Base-by-base conservation (phyloP, 176 grass and related monocot species). In the Secale cereale region DNA sequence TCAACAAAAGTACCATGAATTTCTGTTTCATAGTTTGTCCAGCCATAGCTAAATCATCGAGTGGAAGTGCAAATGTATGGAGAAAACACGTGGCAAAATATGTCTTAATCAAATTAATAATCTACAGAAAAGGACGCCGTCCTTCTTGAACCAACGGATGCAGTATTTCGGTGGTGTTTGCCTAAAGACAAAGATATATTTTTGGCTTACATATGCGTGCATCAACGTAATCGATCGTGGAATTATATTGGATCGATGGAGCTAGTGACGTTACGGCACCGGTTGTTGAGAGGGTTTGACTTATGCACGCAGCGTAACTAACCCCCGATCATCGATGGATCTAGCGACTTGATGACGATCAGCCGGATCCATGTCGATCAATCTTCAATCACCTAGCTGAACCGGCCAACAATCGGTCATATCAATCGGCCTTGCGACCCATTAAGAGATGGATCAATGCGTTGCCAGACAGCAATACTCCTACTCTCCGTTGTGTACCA, bases 231-330 rank as follows among this genome's bases (percentile, higher is more conserved):
- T 78, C 57, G 65, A 72, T 78, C 57, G 56, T 74, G 73, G 79
- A 82, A 78, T 64, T 86, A 86, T 77, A 63, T 27, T 16, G 22
- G 65, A 81, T 61, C 40, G 26, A 78, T 56, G 78, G 67, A 78
- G 54, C 65, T 40, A 36, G 30, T 39, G 72, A 76, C 45, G 76
- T 80, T 87, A 87, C 85, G 85, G 85, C 6, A 84, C 22, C 60
- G 81, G 85, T 87, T 26, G 89, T 91, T 91, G 85, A 69, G 62
- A 62, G 23, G 26, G 25, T 6, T 76, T 91, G 89, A 91, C 89
- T 90, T 87, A 52, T 56, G 85, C 80, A 69, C 65, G 45, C 81
- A 76, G 39, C 45, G 43, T 77, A 83, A 91, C 85, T 62, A 83
- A 84, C 85, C 85, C 88, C 80, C 76, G 61, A 25, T 29, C 40